Percentiles rank a stretch among this genome's conserved stretches.
These are phyloP conservation scores for Evernia prunastri DNA, from an alignment of 495 filamentous ascomycete species.

Conservation along the genomic window DNA sequence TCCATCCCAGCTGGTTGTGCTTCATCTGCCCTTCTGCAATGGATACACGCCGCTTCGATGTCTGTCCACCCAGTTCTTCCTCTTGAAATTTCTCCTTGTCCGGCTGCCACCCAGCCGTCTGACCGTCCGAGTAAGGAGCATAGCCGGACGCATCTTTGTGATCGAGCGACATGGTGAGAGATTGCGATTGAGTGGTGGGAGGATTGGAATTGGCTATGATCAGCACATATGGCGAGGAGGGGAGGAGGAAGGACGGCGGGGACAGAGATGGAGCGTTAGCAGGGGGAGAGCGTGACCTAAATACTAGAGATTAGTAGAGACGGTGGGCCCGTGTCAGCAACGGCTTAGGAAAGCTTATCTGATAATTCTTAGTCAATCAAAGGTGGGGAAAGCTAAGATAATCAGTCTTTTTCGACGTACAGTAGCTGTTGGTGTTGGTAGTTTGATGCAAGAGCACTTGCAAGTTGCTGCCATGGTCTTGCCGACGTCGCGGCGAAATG, in stretches of 20 bases:
- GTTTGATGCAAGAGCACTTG: no score
- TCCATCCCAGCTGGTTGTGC: constrained; percentile 36
- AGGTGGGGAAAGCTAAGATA: not conserved
- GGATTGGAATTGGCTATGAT: not conserved
- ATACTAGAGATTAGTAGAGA: not conserved
- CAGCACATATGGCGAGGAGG: not conserved
- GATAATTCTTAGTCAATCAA: not conserved
- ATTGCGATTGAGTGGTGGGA: not conserved
- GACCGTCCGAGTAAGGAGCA: not conserved
- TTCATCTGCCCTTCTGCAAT: constrained; percentile 23
- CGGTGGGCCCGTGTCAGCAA: not conserved
- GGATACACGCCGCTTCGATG: constrained; percentile 7
- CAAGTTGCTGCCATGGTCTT: no score
- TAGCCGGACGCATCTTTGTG: not conserved
- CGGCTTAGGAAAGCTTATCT: not conserved
- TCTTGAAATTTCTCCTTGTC: not conserved
- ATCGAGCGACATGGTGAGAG: constrained; percentile 1
- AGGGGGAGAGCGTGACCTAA: not conserved
- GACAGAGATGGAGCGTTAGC: not conserved
- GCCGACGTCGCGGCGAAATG: no score
- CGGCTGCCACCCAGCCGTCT: not conserved
- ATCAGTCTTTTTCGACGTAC: not conserved
- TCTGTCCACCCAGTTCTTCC: not conserved
- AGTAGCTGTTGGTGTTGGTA: no score
- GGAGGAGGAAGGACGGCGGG: not conserved